Evolutionary conservation across 257 asterid species (phyloP).

Genomic region (Solanum virginianum): DNA sequence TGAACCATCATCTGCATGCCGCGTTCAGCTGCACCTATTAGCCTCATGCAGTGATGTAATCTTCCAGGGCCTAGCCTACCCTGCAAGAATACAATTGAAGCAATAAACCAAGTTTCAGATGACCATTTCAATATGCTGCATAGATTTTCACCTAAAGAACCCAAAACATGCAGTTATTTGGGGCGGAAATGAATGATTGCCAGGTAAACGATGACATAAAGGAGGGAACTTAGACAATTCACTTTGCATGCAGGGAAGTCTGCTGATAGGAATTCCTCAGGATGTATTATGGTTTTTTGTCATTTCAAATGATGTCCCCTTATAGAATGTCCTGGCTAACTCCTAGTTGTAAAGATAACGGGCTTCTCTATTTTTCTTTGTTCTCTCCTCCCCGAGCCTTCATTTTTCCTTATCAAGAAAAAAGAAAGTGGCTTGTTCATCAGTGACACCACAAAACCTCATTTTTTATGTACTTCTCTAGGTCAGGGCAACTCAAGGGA

Average conservation of each 20-base stretch:
- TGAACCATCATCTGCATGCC: slow-evolving; percentile 85
- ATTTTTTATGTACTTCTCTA: neutral
- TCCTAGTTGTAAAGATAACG: neutral
- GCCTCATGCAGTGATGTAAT: slow-evolving; percentile 97
- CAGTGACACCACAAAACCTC: neutral
- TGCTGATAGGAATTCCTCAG: neutral
- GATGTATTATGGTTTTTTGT: neutral
- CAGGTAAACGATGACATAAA: neutral
- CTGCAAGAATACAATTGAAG: slow-evolving; percentile 19
- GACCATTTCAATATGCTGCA: neutral
- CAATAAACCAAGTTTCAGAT: neutral
- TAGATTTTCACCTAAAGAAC: neutral
- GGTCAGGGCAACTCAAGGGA: neutral
- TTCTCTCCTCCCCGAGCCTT: neutral
- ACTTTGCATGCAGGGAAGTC: neutral
- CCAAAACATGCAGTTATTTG: neutral
- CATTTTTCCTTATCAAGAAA: neutral
- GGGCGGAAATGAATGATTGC: neutral
- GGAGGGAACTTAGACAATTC: neutral
- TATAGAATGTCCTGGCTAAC: neutral
- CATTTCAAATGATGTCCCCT: neutral
- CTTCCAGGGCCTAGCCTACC: slow-evolving; percentile 98
- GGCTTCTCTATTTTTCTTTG: neutral
- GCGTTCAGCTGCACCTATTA: slow-evolving; percentile 93
- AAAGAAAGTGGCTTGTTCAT: neutral